A percentile compares a stretch with the other conserved stretches of the same genome.
phyloP scores from a whole-genome alignment of 306 rosid species.

The Coriaria nepalensis region DNA sequence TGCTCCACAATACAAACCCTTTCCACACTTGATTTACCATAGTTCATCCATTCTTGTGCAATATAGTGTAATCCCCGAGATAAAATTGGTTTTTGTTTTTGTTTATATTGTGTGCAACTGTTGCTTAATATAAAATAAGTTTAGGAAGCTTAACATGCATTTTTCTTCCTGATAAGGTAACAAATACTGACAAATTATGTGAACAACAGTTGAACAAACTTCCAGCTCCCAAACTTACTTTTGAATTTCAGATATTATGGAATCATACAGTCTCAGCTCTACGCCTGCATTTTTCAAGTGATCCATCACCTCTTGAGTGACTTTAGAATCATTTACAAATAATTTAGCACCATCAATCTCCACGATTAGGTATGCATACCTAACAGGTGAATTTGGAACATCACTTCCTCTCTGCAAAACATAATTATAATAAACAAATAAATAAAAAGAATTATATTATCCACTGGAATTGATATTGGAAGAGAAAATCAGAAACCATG shows the following conservation, averaged over 20 bases:
- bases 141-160: too few species aligned
- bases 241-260: conserved; percentile 66
- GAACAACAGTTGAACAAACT: conserved; percentile 1
- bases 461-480: not conserved
- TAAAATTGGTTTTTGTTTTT: too few species aligned
- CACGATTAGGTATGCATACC: conserved; percentile 87
- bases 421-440: too few species aligned
- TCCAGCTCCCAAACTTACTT: conserved; percentile 27
- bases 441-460: not conserved
- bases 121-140: too few species aligned
- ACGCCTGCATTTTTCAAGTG: conserved; percentile 65
- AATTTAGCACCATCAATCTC: conserved; percentile 64
- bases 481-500: conserved; percentile 9
- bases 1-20: too few species aligned
- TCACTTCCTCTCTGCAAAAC: conserved; percentile 87
- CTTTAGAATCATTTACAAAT: conserved; percentile 62
- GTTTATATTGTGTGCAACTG: too few species aligned
- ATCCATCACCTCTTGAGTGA: conserved; percentile 58
- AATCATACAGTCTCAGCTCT: conserved; percentile 67
- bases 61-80: too few species aligned
- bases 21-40: too few species aligned
- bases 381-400: conserved; percentile 87
- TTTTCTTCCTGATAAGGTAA: too few species aligned
- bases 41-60: too few species aligned
- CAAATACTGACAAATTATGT: not conserved